Conservation (phyloP, 2,329 filamentous ascomycete genomes). For the Colletotrichum camelliae region DNA sequence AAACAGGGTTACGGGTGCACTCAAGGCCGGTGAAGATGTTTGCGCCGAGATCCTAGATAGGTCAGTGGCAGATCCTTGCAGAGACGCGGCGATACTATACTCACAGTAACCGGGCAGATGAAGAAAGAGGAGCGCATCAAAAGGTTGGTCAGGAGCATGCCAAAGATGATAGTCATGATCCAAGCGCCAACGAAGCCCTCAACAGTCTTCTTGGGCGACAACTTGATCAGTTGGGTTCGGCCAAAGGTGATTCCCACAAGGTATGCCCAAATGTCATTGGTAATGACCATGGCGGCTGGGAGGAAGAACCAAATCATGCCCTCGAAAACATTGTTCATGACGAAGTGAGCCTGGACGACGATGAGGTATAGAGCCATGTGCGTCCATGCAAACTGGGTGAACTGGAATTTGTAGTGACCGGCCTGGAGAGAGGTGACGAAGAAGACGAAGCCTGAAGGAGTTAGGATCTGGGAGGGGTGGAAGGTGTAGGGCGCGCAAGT, state of each 20-base stretch:
- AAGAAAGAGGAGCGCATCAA: conserved; percentile 95
- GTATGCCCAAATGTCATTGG: conserved; percentile 98
- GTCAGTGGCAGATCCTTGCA: not conserved
- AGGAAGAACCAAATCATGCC: conserved; percentile 99
- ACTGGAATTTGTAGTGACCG: conserved; percentile 97
- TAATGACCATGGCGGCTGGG: conserved; percentile 92
- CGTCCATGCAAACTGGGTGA: conserved; percentile 99
- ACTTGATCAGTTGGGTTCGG: conserved; percentile 93
- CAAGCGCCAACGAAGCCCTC: conserved; percentile 97
- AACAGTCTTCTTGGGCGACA: conserved; percentile 98
- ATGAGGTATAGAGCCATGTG: conserved; percentile 99
- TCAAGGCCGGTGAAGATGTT: conserved; percentile 91
- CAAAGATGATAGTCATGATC: conserved; percentile 92
- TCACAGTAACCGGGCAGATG: conserved; percentile 91
- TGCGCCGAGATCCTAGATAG: conserved; percentile 77
- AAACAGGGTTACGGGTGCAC: conserved; percentile 91
- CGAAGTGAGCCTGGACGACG: conserved; percentile 96
- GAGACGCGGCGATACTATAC: conserved; percentile 25
- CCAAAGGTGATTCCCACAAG: conserved; percentile 97
- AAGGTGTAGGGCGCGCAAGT: not conserved
- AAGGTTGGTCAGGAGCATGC: conserved; percentile 79
- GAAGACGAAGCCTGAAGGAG: conserved; percentile 84
- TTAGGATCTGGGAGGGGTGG: conserved; percentile 29
- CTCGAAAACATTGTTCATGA: conserved; percentile 99
- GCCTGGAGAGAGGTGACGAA: conserved; percentile 95